Percentiles rank a stretch among this genome's conserved stretches.
These are phyloP conservation scores for Calonectria multiphialidica DNA, from an alignment of 2,329 filamentous ascomycete genomes.

Conservation along the genomic window DNA sequence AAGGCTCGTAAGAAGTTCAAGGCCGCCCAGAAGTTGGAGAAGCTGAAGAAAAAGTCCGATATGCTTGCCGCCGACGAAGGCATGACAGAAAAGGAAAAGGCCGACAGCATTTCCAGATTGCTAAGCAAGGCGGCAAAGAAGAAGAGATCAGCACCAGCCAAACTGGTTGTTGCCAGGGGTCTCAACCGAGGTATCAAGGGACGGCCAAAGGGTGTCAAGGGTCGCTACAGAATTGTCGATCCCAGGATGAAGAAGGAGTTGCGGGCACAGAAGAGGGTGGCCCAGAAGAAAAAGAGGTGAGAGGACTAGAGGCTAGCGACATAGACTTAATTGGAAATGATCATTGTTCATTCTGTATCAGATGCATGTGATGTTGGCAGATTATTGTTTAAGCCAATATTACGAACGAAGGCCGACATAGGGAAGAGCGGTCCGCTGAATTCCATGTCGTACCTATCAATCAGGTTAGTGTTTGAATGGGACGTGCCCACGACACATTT, in stretches of 20 bases:
- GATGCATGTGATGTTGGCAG: conserved; percentile 16
- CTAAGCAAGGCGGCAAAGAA: conserved; percentile 87
- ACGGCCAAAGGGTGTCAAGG: conserved; percentile 91
- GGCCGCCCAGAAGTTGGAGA: conserved; percentile 90
- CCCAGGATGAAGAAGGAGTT: conserved; percentile 96
- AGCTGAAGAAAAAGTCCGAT: conserved; percentile 97
- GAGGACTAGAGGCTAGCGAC: conserved; percentile 3
- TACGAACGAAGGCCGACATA: conserved; percentile 66
- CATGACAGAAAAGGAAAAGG: conserved; percentile 97
- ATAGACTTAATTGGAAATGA: conserved; percentile 26
- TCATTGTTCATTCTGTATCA: conserved; percentile 27
- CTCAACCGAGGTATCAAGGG: conserved; percentile 88
- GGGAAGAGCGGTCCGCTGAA: conserved; percentile 78
- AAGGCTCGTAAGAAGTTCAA: conserved; percentile 98
- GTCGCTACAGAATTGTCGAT: conserved; percentile 97
- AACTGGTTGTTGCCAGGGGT: conserved; percentile 89
- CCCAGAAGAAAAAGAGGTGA: conserved; percentile 75
- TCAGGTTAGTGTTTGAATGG: neutral
- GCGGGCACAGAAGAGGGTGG: conserved; percentile 82
- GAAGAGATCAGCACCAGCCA: conserved; percentile 86
- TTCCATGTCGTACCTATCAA: conserved; percentile 82
- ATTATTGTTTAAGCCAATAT: conserved; percentile 41
- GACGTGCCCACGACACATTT: neutral
- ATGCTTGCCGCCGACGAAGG: conserved; percentile 89
- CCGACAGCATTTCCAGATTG: conserved; percentile 82